These are phyloP conservation scores for Lipomyces mesembrius DNA, from an alignment of 805 yeast species.

Conservation along the genomic window DNA sequence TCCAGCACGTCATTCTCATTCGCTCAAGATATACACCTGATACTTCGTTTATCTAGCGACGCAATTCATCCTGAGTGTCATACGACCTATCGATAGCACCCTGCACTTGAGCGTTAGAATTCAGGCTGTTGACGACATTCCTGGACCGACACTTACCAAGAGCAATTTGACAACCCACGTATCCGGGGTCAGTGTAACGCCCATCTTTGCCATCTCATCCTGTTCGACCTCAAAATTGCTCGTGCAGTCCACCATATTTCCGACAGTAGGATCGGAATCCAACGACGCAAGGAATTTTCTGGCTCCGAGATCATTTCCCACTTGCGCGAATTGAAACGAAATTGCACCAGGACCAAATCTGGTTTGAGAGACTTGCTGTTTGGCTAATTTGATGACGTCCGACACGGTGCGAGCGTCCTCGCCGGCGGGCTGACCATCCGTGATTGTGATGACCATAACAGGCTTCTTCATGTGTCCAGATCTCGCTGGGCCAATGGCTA, in stretches of 20 bases:
- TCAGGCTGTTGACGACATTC: neutral
- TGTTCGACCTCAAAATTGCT: slow-evolving; percentile 44
- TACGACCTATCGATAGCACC: slow-evolving; percentile 41
- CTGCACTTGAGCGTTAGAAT: neutral
- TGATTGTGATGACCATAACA: slow-evolving; percentile 42
- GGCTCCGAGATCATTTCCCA: slow-evolving; percentile 44
- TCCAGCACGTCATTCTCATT: too few species aligned
- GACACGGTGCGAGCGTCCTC: slow-evolving; percentile 39
- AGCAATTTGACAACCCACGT: slow-evolving; percentile 43
- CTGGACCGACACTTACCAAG: slow-evolving; percentile 36
- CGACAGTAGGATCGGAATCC: slow-evolving; percentile 42
- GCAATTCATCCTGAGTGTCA: slow-evolving; percentile 43
- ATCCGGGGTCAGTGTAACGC: slow-evolving; percentile 43
- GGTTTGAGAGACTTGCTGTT: slow-evolving; percentile 36
- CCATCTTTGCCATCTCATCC: slow-evolving; percentile 44
- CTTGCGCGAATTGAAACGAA: slow-evolving; percentile 46
- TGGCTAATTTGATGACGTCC: slow-evolving; percentile 40
- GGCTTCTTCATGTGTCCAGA: slow-evolving; percentile 41
- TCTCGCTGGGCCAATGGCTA: slow-evolving; percentile 40
- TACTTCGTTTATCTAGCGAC: neutral
- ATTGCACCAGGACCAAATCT: slow-evolving; percentile 43
- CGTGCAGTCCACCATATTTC: slow-evolving; percentile 43
- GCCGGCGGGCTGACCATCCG: slow-evolving; percentile 46
- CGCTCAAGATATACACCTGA: neutral
- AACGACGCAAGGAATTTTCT: slow-evolving; percentile 42